Conservation (phyloP, 1,284 basidiomycete genomes). For the Moesziomyces antarcticus region DNA sequence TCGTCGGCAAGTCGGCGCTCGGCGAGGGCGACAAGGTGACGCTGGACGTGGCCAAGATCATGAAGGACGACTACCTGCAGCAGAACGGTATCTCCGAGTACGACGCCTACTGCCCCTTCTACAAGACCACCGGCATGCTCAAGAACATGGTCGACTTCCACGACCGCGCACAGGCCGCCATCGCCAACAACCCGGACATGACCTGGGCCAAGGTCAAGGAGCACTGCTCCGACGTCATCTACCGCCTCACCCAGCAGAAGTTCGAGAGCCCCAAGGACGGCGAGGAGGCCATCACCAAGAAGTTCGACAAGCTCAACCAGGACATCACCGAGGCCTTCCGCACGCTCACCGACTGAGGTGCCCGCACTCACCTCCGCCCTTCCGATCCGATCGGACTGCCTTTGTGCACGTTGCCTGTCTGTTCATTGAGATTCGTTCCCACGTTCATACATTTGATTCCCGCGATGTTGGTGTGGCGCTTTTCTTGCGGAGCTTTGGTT, state of each 20-base stretch:
- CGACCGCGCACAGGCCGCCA: conserved; percentile 81
- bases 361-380: background rate
- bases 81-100: conserved; percentile 99
- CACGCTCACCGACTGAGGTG: conserved; percentile 56
- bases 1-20: conserved; percentile 97
- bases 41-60: conserved; percentile 93
- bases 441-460: background rate
- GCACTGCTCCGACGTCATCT: conserved; percentile 85
- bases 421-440: background rate
- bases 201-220: conserved; percentile 96
- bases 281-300: conserved; percentile 60
- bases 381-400: conserved; percentile 6
- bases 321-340: conserved; percentile 66
- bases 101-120: conserved; percentile 94
- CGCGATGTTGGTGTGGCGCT: background rate
- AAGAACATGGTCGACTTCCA: conserved; percentile 96
- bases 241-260: conserved; percentile 97
- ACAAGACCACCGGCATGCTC: conserved; percentile 84
- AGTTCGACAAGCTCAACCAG: conserved; percentile 62
- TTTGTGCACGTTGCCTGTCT: conserved; percentile 9
- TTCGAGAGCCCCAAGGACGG: conserved; percentile 77
- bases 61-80: conserved; percentile 94
- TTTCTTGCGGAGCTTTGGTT: too few relatives aligned
- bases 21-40: conserved; percentile 99
- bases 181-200: conserved; percentile 80